Evolutionary conservation across 768 basidiomycete species (phyloP), one percentile per base, ranked within the genome.

Genomic region (Boletus rubescentipes): DNA sequence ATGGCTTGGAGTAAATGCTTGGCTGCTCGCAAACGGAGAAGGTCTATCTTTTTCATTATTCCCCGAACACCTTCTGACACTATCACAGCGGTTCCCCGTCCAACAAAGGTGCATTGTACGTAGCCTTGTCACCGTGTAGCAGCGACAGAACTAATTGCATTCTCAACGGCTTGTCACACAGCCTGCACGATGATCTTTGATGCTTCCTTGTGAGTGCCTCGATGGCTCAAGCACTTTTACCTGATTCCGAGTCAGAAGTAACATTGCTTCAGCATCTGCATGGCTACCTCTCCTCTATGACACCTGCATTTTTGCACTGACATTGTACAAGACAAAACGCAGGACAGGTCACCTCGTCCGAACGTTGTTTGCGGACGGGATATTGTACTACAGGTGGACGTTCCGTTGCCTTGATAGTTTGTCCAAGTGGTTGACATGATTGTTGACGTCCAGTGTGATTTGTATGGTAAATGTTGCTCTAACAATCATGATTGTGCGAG

Each of bases 11-110:
- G 63, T 81, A 57, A 84, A 82, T 54, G 72, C 74, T 1, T 86
- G 79, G 79, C 67, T 87, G n/a, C 70, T 87, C 18, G 73, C 74
- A 26, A 58, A 68, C 15, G 84, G 76, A 0, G 58, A 75, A 71
- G 71, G 85, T 86, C 56, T 12, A 81, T 65, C 23, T 1, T 37
- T 35, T n/a, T 26, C 15, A 5, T 42, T 37, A 1, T 39, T 21
- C 29, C 38, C 47, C 30, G 8, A 43, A 8, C 29, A 57, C 12
- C 26, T 29, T 46, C 53, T 44, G 40, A 53, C 31, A 30, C 4
- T 58, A 37, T 44, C 32, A 18, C 21, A 49, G 18, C 53, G 52
- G 71, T 69, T 29, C 16, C 0, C 6, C 63, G 63, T 26, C 3
- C 8, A 21, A 15, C 43, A 18, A 4, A 6, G 5, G 16, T 54